Evolutionary conservation across 2,329 filamentous ascomycete species (phyloP).

Genomic region (Fusarium pseudoanthophilum): DNA sequence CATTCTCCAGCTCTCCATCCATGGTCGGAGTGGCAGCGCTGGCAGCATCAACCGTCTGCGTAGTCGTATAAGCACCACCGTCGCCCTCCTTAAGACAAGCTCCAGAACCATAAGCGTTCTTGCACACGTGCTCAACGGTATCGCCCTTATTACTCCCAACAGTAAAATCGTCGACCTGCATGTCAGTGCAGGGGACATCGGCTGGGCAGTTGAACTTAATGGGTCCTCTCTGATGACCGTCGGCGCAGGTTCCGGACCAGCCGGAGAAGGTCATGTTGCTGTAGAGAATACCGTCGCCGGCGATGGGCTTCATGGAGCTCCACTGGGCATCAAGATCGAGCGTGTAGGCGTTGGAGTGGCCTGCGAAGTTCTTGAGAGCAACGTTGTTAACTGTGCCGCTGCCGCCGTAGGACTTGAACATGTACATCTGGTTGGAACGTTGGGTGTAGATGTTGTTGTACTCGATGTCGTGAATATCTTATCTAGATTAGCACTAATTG

Average conservation of each 20-base stretch:
- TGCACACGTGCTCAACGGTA: constrained; percentile 28
- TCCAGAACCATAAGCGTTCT: constrained; percentile 35
- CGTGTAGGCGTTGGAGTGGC: constrained; percentile 38
- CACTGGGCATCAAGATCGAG: constrained; percentile 35
- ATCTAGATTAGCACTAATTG: background rate
- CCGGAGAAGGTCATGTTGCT: constrained; percentile 36
- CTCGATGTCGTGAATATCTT: constrained; percentile 29
- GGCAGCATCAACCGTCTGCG: constrained; percentile 23
- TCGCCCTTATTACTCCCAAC: constrained; percentile 28
- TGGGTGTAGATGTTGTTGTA: constrained; percentile 40
- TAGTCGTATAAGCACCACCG: constrained; percentile 20
- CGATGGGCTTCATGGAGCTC: constrained; percentile 28
- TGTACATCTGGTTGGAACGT: constrained; percentile 39
- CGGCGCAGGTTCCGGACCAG: constrained; percentile 36
- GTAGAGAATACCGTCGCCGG: constrained; percentile 33
- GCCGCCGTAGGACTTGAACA: constrained; percentile 40
- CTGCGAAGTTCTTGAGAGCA: constrained; percentile 33
- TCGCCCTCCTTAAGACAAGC: constrained; percentile 25
- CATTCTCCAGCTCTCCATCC: constrained; percentile 25
- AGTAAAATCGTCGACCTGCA: constrained; percentile 34
- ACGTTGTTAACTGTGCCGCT: constrained; percentile 37
- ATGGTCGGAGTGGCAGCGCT: constrained; percentile 23
- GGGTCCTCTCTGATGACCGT: constrained; percentile 32
- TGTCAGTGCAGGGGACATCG: constrained; percentile 31
- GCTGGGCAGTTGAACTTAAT: constrained; percentile 39